Conservation (phyloP, 129 eudicot genomes). For the Lonicera japonica region DNA sequence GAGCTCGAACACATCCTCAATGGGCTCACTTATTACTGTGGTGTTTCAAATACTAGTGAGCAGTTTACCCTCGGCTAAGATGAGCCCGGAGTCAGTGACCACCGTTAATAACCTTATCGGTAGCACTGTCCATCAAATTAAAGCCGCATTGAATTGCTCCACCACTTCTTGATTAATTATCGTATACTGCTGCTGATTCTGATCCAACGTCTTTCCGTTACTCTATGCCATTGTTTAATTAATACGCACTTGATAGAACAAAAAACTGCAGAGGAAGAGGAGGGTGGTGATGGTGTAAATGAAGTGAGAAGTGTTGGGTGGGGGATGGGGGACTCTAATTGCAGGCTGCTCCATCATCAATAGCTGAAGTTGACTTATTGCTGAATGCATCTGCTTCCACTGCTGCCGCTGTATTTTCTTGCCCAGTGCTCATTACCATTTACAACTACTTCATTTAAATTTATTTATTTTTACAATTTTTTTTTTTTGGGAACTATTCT, state of each 20-base stretch:
- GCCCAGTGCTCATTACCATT: constrained; percentile 46
- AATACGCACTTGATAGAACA: constrained; percentile 8
- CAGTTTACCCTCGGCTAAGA: constrained; percentile 47
- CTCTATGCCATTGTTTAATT: constrained; percentile 7
- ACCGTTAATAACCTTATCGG: constrained; percentile 62
- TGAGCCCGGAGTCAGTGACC: constrained; percentile 61
- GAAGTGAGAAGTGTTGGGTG: constrained; percentile 8
- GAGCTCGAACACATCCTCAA: constrained; percentile 17
- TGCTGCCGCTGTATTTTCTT: constrained; percentile 20
- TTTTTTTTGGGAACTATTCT: not conserved
- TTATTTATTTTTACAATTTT: constrained; percentile 14
- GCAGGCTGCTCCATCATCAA: constrained; percentile 44
- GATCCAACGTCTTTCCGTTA: not conserved
- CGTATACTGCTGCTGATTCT: not conserved
- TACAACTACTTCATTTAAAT: constrained; percentile 47
- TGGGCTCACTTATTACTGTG: constrained; percentile 55
- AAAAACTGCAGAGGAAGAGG: constrained; percentile 12
- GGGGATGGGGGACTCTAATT: not conserved
- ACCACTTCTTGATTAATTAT: constrained; percentile 9
- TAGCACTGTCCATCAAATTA: constrained; percentile 64
- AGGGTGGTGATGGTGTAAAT: constrained; percentile 3
- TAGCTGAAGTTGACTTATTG: constrained; percentile 46
- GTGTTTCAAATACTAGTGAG: constrained; percentile 67
- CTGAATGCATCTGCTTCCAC: constrained; percentile 44
- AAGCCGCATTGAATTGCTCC: constrained; percentile 56